These are phyloP conservation scores for Digitaria exilis DNA, from an alignment of 202 grass and related monocot genomes.

Conservation along the genomic window DNA sequence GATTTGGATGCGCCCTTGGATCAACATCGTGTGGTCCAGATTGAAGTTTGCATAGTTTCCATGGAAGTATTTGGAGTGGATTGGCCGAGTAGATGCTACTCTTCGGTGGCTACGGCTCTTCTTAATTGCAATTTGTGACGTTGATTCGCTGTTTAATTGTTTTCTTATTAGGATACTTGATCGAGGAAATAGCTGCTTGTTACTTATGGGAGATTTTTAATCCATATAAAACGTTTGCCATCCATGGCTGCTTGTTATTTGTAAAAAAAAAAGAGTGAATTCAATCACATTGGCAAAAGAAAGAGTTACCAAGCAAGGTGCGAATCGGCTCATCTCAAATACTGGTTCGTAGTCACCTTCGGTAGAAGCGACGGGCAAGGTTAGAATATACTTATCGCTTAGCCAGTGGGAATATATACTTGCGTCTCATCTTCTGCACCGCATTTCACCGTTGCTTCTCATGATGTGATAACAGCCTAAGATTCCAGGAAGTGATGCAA, in stretches of 20 bases:
- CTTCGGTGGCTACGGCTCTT: neutral
- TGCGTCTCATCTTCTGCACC: slow-evolving; percentile 15
- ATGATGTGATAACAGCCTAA: slow-evolving; percentile 24
- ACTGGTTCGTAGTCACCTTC: neutral
- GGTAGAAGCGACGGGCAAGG: neutral
- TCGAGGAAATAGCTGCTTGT: neutral
- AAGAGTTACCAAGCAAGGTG: neutral
- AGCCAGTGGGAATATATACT: slow-evolving; percentile 46
- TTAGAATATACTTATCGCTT: slow-evolving; percentile 49
- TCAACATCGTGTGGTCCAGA: no score
- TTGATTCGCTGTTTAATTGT: neutral
- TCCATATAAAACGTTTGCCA: neutral
- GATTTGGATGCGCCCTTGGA: no score
- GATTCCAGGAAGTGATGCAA: neutral
- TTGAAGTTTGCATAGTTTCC: no score
- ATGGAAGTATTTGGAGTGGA: neutral
- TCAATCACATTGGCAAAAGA: neutral
- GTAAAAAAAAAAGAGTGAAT: neutral
- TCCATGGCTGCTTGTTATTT: neutral
- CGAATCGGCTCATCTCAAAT: neutral
- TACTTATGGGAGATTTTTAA: neutral
- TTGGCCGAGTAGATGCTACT: neutral
- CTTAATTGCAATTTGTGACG: neutral
- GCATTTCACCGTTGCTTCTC: neutral
- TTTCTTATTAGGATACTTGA: neutral